A percentile compares a stretch with the other conserved stretches of the same genome.
These are phyloP conservation scores for Saccharomyces pastorianus DNA, from an alignment of 1,139 yeast genomes.

Conservation along the genomic window DNA sequence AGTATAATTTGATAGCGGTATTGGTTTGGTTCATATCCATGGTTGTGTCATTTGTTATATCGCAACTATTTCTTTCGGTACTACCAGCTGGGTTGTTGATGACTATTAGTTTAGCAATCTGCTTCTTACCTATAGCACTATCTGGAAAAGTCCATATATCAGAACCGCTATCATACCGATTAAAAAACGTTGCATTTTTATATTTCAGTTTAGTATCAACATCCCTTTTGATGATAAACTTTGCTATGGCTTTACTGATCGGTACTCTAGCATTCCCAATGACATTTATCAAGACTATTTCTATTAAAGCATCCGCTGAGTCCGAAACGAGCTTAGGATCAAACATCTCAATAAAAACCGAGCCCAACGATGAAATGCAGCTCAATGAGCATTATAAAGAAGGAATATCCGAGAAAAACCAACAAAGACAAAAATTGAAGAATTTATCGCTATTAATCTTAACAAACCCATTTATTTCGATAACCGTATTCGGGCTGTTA, in stretches of 20 bases:
- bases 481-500: conserved; percentile 33
- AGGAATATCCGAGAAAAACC: not conserved
- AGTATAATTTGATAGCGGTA: conserved; percentile 16
- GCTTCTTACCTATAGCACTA: conserved; percentile 16
- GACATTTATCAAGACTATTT: conserved; percentile 41
- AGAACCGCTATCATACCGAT: conserved; percentile 21
- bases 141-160: conserved; percentile 11
- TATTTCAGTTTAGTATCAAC: conserved; percentile 63
- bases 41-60: conserved; percentile 21
- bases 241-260: conserved; percentile 65
- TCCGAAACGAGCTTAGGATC: not conserved
- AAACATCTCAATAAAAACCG: not conserved
- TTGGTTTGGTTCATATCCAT: conserved; percentile 14
- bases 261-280: conserved; percentile 67
- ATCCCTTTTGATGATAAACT: conserved; percentile 73
- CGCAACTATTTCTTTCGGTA: conserved; percentile 17
- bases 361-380: not conserved
- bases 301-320: conserved; percentile 1
- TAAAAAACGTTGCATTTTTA: conserved; percentile 42
- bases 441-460: conserved; percentile 37
- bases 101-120: conserved; percentile 9
- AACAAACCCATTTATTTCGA: conserved; percentile 49
- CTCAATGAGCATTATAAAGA: not conserved
- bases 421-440: conserved; percentile 17
- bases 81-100: conserved; percentile 11